These are phyloP conservation scores for Malassezia caprae DNA, from an alignment of 1,284 basidiomycete genomes.

Conservation along the genomic window DNA sequence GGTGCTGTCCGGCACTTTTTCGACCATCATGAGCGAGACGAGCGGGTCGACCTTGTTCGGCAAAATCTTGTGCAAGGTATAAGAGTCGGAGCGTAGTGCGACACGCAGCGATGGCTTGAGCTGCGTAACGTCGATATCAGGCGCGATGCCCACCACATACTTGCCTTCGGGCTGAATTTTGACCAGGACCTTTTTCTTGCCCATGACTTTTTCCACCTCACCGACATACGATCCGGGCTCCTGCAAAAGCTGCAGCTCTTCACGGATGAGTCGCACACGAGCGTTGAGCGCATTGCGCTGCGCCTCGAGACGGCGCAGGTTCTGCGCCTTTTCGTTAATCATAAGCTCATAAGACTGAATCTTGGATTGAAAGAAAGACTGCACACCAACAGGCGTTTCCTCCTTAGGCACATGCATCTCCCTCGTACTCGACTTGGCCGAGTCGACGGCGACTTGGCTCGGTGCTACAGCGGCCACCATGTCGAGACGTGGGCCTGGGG, in stretches of 20 bases:
- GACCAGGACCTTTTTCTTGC: slow-evolving; percentile 95
- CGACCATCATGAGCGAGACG: slow-evolving; percentile 74
- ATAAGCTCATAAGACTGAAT: slow-evolving; percentile 82
- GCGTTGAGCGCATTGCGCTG: slow-evolving; percentile 94
- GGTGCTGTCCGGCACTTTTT: slow-evolving; percentile 96
- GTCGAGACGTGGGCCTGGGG: neutral
- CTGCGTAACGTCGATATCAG: slow-evolving; percentile 69
- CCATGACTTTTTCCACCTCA: slow-evolving; percentile 96
- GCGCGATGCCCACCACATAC: slow-evolving; percentile 92
- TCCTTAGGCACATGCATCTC: neutral
- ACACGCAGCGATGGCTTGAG: slow-evolving; percentile 82
- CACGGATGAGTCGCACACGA: slow-evolving; percentile 68
- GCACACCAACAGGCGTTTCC: slow-evolving; percentile 29
- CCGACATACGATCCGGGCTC: slow-evolving; percentile 97
- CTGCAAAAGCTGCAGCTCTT: slow-evolving; percentile 87
- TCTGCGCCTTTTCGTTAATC: slow-evolving; percentile 94
- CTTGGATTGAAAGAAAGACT: slow-evolving; percentile 89
- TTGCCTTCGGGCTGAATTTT: slow-evolving; percentile 98
- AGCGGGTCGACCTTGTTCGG: slow-evolving; percentile 48
- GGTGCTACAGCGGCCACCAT: slow-evolving; percentile 10
- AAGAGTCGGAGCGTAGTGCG: slow-evolving; percentile 88
- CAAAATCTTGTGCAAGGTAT: slow-evolving; percentile 55
- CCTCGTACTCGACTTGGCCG: neutral
- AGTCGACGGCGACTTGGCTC: slow-evolving; percentile 7
- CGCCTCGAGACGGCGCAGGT: slow-evolving; percentile 84